These are phyloP conservation scores for Collybia nuda DNA, from an alignment of 768 basidiomycete species.

Conservation along the genomic window DNA sequence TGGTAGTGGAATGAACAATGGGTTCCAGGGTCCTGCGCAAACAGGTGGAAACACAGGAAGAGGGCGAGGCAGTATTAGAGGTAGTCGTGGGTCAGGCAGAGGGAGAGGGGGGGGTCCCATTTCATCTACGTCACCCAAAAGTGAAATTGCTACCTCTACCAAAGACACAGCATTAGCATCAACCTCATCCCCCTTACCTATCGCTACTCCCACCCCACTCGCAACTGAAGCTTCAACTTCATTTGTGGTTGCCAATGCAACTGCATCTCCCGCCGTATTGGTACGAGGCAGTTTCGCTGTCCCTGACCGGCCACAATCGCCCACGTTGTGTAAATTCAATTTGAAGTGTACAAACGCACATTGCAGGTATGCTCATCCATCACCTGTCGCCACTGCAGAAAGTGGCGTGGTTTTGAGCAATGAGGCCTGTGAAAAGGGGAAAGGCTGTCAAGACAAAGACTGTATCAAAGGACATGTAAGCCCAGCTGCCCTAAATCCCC, in stretches of 20 bases:
- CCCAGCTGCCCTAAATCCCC: constrained; percentile 73
- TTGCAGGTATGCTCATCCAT: constrained; percentile 93
- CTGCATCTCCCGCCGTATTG: constrained; percentile 21
- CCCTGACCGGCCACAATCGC: constrained; percentile 82
- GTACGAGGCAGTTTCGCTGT: constrained; percentile 50
- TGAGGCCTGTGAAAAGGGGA: constrained; percentile 88
- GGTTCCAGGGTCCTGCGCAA: constrained; percentile 31
- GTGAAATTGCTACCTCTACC: constrained; percentile 2
- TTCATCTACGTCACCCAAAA: constrained; percentile 22
- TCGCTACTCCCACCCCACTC: constrained; percentile 27
- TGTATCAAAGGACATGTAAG: constrained; percentile 91
- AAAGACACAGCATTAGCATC: constrained; percentile 19
- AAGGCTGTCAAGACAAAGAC: constrained; percentile 90
- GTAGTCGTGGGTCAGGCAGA: constrained; percentile 46
- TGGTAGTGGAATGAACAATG: constrained; percentile 35
- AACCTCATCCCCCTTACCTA: constrained; percentile 24
- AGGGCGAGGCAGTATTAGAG: constrained; percentile 40
- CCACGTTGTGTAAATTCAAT: constrained; percentile 91
- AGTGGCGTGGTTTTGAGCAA: constrained; percentile 94
- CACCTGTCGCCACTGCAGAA: constrained; percentile 94
- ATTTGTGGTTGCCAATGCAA: constrained; percentile 15
- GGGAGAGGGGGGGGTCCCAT: constrained; percentile 43
- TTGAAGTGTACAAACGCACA: constrained; percentile 88
- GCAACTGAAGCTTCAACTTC: constrained; percentile 14
- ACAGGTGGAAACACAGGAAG: constrained; percentile 31